Percentiles rank a stretch among this genome's conserved stretches.
Evolutionary conservation across 305 asterid species (phyloP).

Genomic region (Fraxinus xanthoxyloides): DNA sequence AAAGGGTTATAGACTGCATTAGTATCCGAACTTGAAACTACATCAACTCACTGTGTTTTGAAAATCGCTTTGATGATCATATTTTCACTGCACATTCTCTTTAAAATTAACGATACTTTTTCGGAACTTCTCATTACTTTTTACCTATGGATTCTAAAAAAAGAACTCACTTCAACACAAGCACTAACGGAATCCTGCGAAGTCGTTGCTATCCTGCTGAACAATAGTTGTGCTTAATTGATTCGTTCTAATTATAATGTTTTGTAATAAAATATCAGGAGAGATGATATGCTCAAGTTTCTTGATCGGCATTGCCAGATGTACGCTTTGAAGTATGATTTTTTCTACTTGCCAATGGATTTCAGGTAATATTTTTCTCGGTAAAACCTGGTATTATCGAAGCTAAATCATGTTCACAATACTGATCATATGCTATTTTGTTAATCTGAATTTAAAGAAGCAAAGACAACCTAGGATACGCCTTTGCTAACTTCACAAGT

Average conservation of each 20-base stretch:
- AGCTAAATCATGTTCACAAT: background rate
- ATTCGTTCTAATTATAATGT: background rate
- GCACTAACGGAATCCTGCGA: background rate
- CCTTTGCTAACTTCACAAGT: conserved; percentile 51
- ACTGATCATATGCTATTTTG: background rate
- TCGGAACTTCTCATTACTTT: background rate
- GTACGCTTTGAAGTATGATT: conserved; percentile 41
- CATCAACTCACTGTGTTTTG: too few species aligned
- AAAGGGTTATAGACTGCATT: background rate
- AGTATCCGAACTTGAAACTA: background rate
- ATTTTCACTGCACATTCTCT: too few species aligned
- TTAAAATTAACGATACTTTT: too few species aligned
- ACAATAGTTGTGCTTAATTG: background rate
- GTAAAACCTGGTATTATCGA: background rate
- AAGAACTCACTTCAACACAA: background rate
- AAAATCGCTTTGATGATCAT: too few species aligned
- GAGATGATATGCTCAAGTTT: conserved; percentile 39
- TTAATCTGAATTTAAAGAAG: conserved; percentile 14
- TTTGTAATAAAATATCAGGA: conserved; percentile 24
- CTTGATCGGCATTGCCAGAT: conserved; percentile 31
- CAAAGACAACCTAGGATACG: conserved; percentile 46
- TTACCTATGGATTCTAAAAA: too few species aligned
- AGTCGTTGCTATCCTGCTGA: background rate
- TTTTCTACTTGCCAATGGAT: conserved; percentile 54
- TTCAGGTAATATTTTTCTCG: conserved; percentile 28